Evolutionary conservation across 768 basidiomycete genomes (phyloP).

Genomic region (Cystofilobasidium capitatum): DNA sequence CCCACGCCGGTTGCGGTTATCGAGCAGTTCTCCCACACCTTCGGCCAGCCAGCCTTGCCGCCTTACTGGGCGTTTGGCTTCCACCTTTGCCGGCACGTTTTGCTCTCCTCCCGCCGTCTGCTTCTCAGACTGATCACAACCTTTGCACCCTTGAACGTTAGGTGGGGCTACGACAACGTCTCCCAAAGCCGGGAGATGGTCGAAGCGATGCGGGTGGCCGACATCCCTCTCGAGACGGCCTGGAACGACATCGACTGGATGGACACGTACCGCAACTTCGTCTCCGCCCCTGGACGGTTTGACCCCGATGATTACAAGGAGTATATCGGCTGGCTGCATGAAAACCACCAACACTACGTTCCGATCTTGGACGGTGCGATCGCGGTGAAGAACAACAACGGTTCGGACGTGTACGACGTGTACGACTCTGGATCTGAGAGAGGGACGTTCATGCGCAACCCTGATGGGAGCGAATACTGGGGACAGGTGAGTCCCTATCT

Average conservation of each 20-base stretch:
- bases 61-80: conserved; percentile 70
- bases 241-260: conserved; percentile 56
- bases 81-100: conserved; percentile 63
- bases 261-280: conserved; percentile 34
- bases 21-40: conserved; percentile 58
- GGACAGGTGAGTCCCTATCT: too few species aligned
- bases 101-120: conserved; percentile 27
- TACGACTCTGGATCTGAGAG: conserved; percentile 53
- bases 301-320: conserved; percentile 31
- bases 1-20: conserved; percentile 45
- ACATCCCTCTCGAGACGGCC: conserved; percentile 73
- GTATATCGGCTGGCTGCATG: conserved; percentile 34
- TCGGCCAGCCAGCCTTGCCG: conserved; percentile 61
- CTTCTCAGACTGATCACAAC: neutral
- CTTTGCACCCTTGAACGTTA: conserved; percentile 5
- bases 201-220: conserved; percentile 53
- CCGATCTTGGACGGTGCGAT: conserved; percentile 38
- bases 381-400: conserved; percentile 28
- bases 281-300: conserved; percentile 33
- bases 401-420: conserved; percentile 39
- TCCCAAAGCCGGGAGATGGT: conserved; percentile 53
- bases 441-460: conserved; percentile 65
- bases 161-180: conserved; percentile 46
- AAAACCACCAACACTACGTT: conserved; percentile 34
- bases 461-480: conserved; percentile 61